Percentiles rank a stretch among this genome's conserved stretches.
phyloP scores from a whole-genome alignment of 768 basidiomycete species.

The Leccinum pellstonianum region DNA sequence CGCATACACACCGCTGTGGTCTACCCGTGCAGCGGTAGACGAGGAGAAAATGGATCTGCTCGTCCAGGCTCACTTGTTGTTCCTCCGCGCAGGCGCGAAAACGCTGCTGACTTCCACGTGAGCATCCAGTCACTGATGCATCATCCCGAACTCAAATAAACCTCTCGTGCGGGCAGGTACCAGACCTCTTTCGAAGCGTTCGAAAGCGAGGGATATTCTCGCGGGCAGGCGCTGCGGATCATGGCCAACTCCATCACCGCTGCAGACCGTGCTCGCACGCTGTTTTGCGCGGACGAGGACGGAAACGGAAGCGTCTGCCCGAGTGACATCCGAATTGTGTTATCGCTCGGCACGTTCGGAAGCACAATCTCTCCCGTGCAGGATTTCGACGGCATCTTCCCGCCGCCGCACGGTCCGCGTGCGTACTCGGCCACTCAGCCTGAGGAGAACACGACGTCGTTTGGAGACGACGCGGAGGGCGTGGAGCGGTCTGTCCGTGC shows the following conservation, averaged over 20 bases:
- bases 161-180: slow-evolving; percentile 44
- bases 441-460: slow-evolving; percentile 43
- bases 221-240: slow-evolving; percentile 40
- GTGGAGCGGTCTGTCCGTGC: slow-evolving; percentile 44
- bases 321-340: slow-evolving; percentile 47
- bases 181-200: slow-evolving; percentile 62
- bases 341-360: slow-evolving; percentile 77
- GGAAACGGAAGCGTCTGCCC: slow-evolving; percentile 17
- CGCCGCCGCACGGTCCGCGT: slow-evolving; percentile 69
- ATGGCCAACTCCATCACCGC: slow-evolving; percentile 56
- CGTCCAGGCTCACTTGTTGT: slow-evolving; percentile 58
- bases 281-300: slow-evolving; percentile 29
- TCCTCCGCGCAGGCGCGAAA: slow-evolving; percentile 62
- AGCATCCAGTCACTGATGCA: neutral
- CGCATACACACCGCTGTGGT: slow-evolving; percentile 65
- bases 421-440: slow-evolving; percentile 31
- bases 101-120: slow-evolving; percentile 73
- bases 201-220: slow-evolving; percentile 46
- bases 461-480: slow-evolving; percentile 36
- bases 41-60: slow-evolving; percentile 47
- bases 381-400: slow-evolving; percentile 75
- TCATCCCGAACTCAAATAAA: neutral
- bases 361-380: slow-evolving; percentile 63
- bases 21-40: slow-evolving; percentile 55
- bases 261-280: slow-evolving; percentile 45